A percentile compares a stretch with the other conserved stretches of the same genome.
These are phyloP conservation scores for Calamus simplicifolius DNA, from an alignment of 176 grass and related monocot species.

Conservation along the genomic window DNA sequence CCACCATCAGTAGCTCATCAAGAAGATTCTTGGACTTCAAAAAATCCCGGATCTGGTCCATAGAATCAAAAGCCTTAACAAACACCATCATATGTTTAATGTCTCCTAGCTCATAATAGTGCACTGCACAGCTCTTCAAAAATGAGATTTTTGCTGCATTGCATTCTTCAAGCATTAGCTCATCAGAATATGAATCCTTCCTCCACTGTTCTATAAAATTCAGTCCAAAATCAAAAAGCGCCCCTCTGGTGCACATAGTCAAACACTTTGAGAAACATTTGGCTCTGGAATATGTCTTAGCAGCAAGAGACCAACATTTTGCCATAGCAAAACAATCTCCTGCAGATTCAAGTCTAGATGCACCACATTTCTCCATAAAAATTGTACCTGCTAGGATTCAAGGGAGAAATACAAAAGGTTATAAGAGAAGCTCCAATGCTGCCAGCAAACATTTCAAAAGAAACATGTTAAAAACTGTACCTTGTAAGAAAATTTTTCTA, in stretches of 20 bases:
- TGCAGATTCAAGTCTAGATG: conserved; percentile 55
- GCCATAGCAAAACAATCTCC: conserved; percentile 48
- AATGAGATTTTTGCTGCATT: conserved; percentile 27
- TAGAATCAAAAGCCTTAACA: conserved; percentile 47
- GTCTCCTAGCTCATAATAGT: conserved; percentile 36
- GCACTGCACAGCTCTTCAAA: conserved; percentile 38
- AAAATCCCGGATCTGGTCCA: conserved; percentile 39
- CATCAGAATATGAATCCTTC: conserved; percentile 20
- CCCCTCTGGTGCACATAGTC: conserved; percentile 43
- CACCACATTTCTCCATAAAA: conserved; percentile 66
- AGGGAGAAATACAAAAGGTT: not conserved
- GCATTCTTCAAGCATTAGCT: conserved; percentile 10
- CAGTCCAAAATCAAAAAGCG: conserved; percentile 41
- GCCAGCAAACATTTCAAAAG: no score
- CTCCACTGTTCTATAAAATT: conserved; percentile 39
- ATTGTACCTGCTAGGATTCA: conserved; percentile 34
- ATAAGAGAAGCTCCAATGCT: no score
- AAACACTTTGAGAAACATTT: conserved; percentile 57
- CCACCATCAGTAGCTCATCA: conserved; percentile 54
- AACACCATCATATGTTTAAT: conserved; percentile 54
- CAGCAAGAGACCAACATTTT: conserved; percentile 47
- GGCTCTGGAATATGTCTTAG: conserved; percentile 53
- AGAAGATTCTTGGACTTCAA: conserved; percentile 36
- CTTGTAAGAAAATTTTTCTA: no score
- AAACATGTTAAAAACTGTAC: no score